A percentile compares a stretch with the other conserved stretches of the same genome.
These are phyloP conservation scores for Ajuga chamaepitys DNA, from an alignment of 257 asterid genomes.

Conservation along the genomic window DNA sequence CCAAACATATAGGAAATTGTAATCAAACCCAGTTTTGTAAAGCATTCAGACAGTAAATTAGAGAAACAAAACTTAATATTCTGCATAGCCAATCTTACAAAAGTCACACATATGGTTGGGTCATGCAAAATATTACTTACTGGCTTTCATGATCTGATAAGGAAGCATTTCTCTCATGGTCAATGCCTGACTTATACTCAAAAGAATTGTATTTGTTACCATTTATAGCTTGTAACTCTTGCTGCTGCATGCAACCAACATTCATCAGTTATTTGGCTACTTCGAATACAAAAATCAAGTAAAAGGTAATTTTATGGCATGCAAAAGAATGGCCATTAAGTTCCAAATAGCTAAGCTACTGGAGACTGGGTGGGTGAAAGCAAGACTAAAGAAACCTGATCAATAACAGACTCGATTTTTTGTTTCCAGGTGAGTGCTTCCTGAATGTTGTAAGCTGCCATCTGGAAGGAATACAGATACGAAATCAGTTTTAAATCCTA, in stretches of 20 bases:
- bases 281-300: conserved; percentile 11
- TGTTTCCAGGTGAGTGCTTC: conserved; percentile 87
- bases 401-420: conserved; percentile 75
- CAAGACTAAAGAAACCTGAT: conserved; percentile 53
- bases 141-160: conserved; percentile 81
- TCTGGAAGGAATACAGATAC: conserved; percentile 36
- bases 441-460: conserved; percentile 97
- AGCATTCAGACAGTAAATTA: background rate
- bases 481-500: conserved; percentile 2
- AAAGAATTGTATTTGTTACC: conserved; percentile 62
- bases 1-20: background rate
- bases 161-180: conserved; percentile 56
- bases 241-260: conserved; percentile 58
- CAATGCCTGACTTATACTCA: conserved; percentile 66
- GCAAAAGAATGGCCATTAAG: conserved; percentile 6
- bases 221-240: conserved; percentile 48
- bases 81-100: conserved; percentile 3
- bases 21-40: background rate
- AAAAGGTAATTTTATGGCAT: conserved; percentile 2
- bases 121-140: conserved; percentile 42
- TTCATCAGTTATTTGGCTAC: conserved; percentile 20
- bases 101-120: background rate
- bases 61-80: background rate
- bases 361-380: conserved; percentile 6
- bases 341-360: background rate